These are phyloP conservation scores for Phytophthora sp. DNA, from an alignment of 352 stramenopile genomes.

Conservation along the genomic window DNA sequence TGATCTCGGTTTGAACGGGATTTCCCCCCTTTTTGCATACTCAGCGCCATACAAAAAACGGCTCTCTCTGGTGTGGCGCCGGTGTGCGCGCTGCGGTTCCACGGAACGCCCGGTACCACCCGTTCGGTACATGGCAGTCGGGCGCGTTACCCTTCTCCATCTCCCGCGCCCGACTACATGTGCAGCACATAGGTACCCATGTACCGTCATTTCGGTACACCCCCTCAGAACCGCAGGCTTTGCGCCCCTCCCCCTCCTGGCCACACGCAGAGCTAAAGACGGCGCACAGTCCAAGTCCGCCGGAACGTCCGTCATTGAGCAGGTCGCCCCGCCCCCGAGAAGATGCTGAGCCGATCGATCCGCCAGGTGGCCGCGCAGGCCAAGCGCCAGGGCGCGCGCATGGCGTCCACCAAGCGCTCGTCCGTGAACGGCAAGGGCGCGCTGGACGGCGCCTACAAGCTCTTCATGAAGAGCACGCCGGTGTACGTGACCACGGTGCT, in stretches of 20 bases:
- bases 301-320: slow-evolving; percentile 3
- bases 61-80: slow-evolving; percentile 26
- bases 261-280: slow-evolving; percentile 34
- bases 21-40: slow-evolving; percentile 31
- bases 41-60: slow-evolving; percentile 28
- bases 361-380: slow-evolving; percentile 46
- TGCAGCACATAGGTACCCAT: no score
- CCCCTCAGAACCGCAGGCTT: slow-evolving; percentile 33
- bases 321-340: no score
- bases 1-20: slow-evolving; percentile 36
- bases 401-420: slow-evolving; percentile 70
- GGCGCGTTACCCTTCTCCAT: no score
- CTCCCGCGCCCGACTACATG: no score
- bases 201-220: no score
- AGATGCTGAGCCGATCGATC: slow-evolving; percentile 69
- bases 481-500: slow-evolving; percentile 85
- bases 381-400: slow-evolving; percentile 48
- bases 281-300: slow-evolving; percentile 17
- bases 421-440: slow-evolving; percentile 79
- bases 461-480: slow-evolving; percentile 85
- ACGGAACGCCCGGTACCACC: no score
- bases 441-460: slow-evolving; percentile 68
- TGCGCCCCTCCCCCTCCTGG: background rate
- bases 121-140: no score
- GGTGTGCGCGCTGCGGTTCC: no score